Conservation (phyloP, 2,329 filamentous ascomycete genomes). For the Botrytis fragariae region DNA sequence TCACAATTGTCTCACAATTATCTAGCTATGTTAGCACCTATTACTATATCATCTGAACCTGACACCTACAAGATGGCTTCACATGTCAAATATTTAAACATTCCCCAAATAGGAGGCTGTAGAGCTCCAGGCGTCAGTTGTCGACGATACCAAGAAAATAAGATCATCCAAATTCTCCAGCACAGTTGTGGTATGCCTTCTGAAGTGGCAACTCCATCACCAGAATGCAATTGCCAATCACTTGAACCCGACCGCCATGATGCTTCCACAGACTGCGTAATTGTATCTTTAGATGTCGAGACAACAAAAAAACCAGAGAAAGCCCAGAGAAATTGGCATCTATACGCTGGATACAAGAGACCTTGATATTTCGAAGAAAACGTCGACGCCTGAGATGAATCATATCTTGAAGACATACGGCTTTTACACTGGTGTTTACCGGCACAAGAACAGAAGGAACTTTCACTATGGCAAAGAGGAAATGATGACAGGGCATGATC, state of each 20-base stretch:
- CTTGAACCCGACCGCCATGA: not conserved
- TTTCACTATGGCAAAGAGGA: too few species aligned
- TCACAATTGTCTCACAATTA: not conserved
- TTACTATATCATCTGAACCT: accelerated
- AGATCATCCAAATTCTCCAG: not conserved
- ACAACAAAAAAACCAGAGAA: too few species aligned
- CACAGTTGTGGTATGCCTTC: not conserved
- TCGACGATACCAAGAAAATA: not conserved
- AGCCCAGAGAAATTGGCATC: too few species aligned
- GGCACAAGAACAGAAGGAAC: too few species aligned
- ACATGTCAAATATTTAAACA: not conserved
- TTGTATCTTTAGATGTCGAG: too few species aligned
- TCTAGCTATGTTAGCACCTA: not conserved
- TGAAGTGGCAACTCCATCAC: not conserved
- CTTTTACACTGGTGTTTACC: too few species aligned
- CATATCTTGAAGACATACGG: not conserved
- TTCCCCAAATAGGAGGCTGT: not conserved
- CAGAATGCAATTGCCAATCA: not conserved
- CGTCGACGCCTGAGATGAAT: too few species aligned
- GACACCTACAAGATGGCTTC: too few species aligned
- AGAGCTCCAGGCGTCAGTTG: not conserved
- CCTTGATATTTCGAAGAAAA: not conserved
- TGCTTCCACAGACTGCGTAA: not conserved
- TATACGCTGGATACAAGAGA: not conserved
- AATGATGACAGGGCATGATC: too few species aligned